Evolutionary conservation across 2,329 filamentous ascomycete species (phyloP), one percentile per base, ranked within the genome.

Genomic region (Paramyrothecium sp.): DNA sequence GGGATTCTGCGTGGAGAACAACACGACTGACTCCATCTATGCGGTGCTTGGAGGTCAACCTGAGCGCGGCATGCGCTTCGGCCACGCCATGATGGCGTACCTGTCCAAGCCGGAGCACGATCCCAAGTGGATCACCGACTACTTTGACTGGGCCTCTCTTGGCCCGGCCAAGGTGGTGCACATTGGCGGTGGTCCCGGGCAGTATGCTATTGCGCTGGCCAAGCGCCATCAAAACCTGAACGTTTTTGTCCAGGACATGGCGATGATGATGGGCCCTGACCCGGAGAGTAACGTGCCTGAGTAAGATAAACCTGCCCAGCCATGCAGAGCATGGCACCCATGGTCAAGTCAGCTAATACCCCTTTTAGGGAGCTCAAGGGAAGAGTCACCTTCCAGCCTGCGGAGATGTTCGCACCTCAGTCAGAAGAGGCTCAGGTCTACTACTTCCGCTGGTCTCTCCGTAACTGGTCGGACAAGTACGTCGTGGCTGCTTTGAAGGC

Each of bases 391-490:
- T 51, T 51, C 21, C 22, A 23, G 48, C 19, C 48, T 20, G 20
- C 22, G 12, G n/a, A 51, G 20, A 12, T 51, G 7, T 51, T 51
- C 48, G 48, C 48, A 2, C n/a, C 48, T 13, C 48, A 51, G 48
- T 23, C 48, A 12, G 19, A 23, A 20, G 19, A 26, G 19, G 48
- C 48, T 12, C 3, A 51, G 20, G 48, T 51, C 10, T 51, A 51
- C 48, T 51, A 51, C 21, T 51, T 20, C 48, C 48, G 48, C 48
- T 51, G 48, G 48, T 23, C 30, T 12, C 30, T 51, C 48, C 48
- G 30, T 23, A 51, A 51, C 48, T 51, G 48, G 48, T 22, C 48
- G 12, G 48, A 51, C 48, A 51, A 51, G 48, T 51, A 51, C 21
- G 48, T 23, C 48, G 21, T 12, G 7, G 7, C n/a, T 16, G 30